Percentiles rank a stretch among this genome's conserved stretches.
Conservation (phyloP, 2,329 filamentous ascomycete genomes). For the Paraphaeosphaeria minitans region DNA sequence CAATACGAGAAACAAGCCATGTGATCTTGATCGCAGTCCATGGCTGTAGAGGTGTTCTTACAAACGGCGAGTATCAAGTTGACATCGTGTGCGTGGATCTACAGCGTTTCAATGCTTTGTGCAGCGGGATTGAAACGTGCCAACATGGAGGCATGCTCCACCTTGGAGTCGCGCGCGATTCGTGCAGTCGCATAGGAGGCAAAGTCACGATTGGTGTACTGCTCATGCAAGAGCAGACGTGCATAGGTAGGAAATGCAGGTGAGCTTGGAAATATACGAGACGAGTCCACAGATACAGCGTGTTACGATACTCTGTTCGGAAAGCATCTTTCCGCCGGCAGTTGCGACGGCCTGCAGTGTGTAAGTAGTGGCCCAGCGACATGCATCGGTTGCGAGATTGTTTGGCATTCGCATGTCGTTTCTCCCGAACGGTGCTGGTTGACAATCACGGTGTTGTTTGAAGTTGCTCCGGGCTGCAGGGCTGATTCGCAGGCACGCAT, state of each 20-base stretch:
- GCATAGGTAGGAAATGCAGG: not conserved
- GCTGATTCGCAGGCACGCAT: not conserved
- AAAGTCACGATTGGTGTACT: not conserved
- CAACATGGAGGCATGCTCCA: not conserved
- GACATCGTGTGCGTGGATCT: not conserved
- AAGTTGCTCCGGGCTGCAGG: not conserved
- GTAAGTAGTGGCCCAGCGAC: not conserved
- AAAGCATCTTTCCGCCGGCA: not conserved
- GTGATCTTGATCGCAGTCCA: not conserved
- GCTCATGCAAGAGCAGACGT: not conserved
- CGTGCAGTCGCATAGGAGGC: not conserved
- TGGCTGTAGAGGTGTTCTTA: not conserved
- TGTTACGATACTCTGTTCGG: not conserved
- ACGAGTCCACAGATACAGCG: not conserved
- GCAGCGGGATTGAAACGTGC: constrained; percentile 8
- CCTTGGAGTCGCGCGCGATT: not conserved
- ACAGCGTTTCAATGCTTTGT: not conserved
- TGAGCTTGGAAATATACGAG: not conserved
- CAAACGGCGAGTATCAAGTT: not conserved
- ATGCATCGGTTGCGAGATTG: not conserved
- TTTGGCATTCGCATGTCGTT: not conserved
- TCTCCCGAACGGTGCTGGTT: not conserved
- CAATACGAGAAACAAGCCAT: not conserved
- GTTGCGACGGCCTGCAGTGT: not conserved
- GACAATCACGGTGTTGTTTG: not conserved